Percentiles rank a stretch among this genome's conserved stretches.
Evolutionary conservation across 2,329 filamentous ascomycete genomes (phyloP).

Genomic region (Leptographium wingfieldii): DNA sequence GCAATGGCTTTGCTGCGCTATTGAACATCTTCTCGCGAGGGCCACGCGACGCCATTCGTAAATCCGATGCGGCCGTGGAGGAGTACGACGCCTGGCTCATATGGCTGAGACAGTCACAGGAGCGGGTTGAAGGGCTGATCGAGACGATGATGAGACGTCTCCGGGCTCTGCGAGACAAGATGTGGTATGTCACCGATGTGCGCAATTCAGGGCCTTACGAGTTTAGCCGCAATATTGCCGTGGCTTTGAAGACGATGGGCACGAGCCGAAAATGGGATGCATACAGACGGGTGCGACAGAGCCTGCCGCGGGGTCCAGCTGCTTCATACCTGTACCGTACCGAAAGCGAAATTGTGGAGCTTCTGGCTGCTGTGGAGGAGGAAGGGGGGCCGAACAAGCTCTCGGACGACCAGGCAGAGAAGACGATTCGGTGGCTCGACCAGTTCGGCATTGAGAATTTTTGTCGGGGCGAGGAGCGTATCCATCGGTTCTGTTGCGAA

Average conservation of each 20-base stretch:
- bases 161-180: conserved; percentile 76
- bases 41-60: conserved; percentile 54
- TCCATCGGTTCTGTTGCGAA: conserved; percentile 87
- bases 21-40: conserved; percentile 63
- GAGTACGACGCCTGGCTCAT: conserved; percentile 73
- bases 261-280: conserved; percentile 32
- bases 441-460: conserved; percentile 80
- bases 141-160: conserved; percentile 64
- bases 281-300: conserved; percentile 36
- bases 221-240: conserved; percentile 71
- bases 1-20: conserved; percentile 58
- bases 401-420: conserved; percentile 85
- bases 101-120: conserved; percentile 71
- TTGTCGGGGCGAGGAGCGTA: conserved; percentile 85
- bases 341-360: conserved; percentile 75
- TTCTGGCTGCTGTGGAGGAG: conserved; percentile 68
- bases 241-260: conserved; percentile 85
- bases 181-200: conserved; percentile 97
- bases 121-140: conserved; percentile 61
- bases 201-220: conserved; percentile 82
- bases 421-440: conserved; percentile 71
- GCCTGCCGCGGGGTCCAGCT: conserved; percentile 32
- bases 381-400: conserved; percentile 91
- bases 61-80: conserved; percentile 59
- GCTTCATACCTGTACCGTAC: conserved; percentile 63